Evolutionary conservation across 306 rosid genomes (phyloP).

Genomic region (Vigna trinervia): DNA sequence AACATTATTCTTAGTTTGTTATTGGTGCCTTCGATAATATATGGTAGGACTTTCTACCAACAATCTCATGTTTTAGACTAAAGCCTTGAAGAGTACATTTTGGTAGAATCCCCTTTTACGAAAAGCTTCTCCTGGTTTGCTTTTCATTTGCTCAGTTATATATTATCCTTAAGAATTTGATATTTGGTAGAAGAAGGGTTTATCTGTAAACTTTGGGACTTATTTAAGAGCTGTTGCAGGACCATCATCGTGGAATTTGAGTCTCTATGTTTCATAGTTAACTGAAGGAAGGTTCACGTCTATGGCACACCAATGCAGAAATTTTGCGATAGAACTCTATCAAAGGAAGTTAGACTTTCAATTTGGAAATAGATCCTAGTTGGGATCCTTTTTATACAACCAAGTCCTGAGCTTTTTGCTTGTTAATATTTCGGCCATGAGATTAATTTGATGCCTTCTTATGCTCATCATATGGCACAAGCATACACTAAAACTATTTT

Average conservation of each 20-base stretch:
- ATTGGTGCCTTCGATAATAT: no score
- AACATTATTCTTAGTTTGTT: no score
- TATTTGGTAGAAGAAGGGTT: constrained; percentile 4
- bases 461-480: no score
- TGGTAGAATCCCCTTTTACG: constrained; percentile 31
- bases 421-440: not conserved
- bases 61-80: not conserved
- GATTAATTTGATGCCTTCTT: no score
- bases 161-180: constrained; percentile 20
- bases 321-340: constrained; percentile 29
- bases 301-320: constrained; percentile 6
- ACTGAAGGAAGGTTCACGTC: not conserved
- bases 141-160: constrained; percentile 80
- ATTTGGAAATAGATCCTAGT: constrained; percentile 17
- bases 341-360: constrained; percentile 26
- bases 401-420: constrained; percentile 60
- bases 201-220: constrained; percentile 35
- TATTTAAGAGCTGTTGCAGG: constrained; percentile 50
- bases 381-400: constrained; percentile 40
- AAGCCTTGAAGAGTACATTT: not conserved
- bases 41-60: no score
- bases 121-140: constrained; percentile 75
- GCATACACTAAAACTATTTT: no score
- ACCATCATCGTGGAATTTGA: constrained; percentile 85
- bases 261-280: constrained; percentile 29